Conservation (phyloP, 1,284 basidiomycete species). For the Sporisorium scitamineum region DNA sequence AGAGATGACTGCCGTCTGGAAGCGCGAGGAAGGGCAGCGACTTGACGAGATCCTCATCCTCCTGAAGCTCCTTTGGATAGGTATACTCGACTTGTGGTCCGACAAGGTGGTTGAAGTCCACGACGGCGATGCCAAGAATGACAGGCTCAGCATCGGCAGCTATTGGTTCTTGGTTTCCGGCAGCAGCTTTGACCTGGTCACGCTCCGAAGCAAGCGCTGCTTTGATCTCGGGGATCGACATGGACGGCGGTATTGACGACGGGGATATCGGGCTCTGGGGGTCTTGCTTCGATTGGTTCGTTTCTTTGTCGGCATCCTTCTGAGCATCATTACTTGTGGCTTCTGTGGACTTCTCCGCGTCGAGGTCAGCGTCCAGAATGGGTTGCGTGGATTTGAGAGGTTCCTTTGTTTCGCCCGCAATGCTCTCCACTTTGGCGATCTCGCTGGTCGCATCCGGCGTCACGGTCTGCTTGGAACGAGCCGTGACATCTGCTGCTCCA, state of each 20-base stretch:
- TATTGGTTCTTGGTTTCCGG: neutral
- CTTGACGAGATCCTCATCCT: slow-evolving; percentile 61
- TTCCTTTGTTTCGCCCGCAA: neutral
- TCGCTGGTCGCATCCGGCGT: neutral
- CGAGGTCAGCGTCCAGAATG: neutral
- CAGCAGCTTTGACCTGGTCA: slow-evolving; percentile 34
- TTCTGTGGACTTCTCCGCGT: neutral
- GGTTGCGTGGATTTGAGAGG: neutral
- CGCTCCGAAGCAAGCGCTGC: slow-evolving; percentile 43
- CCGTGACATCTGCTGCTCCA: neutral
- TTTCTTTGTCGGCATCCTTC: neutral
- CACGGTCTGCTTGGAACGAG: neutral
- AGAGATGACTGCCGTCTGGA: slow-evolving; percentile 95
- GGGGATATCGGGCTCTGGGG: slow-evolving; percentile 12
- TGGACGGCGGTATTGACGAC: slow-evolving; percentile 28
- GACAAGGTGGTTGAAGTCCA: slow-evolving; percentile 68
- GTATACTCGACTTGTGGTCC: slow-evolving; percentile 67
- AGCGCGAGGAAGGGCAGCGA: slow-evolving; percentile 94
- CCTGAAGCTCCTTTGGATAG: slow-evolving; percentile 54
- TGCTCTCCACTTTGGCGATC: neutral
- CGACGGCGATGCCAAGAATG: slow-evolving; percentile 65
- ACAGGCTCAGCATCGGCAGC: slow-evolving; percentile 21
- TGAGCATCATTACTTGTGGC: neutral
- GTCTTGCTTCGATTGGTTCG: neutral
- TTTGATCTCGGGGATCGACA: slow-evolving; percentile 49